Percentiles rank a stretch among this genome's conserved stretches.
phyloP scores from a whole-genome alignment of 768 basidiomycete species.

The Xerocomus brunneocitrinus region DNA sequence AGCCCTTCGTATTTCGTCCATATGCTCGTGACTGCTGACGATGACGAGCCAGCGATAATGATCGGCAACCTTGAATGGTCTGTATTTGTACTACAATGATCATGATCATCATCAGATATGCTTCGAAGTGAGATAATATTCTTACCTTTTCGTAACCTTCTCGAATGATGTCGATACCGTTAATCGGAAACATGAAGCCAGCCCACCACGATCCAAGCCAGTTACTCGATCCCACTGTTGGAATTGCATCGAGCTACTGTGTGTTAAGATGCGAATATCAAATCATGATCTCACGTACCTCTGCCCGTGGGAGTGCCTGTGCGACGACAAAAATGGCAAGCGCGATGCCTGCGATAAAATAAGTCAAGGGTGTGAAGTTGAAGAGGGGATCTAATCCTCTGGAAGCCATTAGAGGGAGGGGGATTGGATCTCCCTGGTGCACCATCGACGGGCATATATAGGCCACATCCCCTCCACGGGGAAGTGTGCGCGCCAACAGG shows the following conservation, averaged over 20 bases:
- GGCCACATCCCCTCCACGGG: neutral
- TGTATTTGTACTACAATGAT: conserved; percentile 21
- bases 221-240: conserved; percentile 25
- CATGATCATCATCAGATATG: neutral
- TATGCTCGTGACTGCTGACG: conserved; percentile 24
- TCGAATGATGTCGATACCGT: conserved; percentile 22
- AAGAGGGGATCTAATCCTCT: neutral
- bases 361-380: neutral
- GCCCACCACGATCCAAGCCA: conserved; percentile 28
- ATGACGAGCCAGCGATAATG: conserved; percentile 38
- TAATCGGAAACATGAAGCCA: conserved; percentile 12
- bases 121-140: neutral
- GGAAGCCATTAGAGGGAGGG: neutral
- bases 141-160: conserved; percentile 31
- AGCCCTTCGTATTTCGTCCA: conserved; percentile 40
- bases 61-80: conserved; percentile 29
- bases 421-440: neutral
- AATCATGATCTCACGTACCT: neutral
- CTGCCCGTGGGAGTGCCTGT: neutral
- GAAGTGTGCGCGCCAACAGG: neutral
- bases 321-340: neutral
- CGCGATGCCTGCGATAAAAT: neutral
- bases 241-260: conserved; percentile 23
- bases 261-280: neutral
- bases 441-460: neutral